Evolutionary conservation across 305 asterid species (phyloP), one percentile per base, ranked within the genome.

Genomic region (Fraxinus albicans): DNA sequence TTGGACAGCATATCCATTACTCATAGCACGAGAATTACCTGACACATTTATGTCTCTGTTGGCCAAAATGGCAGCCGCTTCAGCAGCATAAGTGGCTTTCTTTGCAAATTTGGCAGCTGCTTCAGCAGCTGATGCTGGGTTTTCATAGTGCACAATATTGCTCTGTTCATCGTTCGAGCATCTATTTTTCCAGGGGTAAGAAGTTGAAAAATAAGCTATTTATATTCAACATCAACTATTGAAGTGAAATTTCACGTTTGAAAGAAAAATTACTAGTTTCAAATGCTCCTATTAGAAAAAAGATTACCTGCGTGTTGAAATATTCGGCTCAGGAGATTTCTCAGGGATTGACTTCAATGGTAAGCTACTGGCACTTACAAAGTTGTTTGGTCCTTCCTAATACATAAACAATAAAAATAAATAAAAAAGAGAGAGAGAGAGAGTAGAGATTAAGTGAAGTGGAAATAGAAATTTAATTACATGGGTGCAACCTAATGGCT

Each of bases 1-100:
- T 35, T 80, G 86, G 76, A 80, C 77, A 58, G 84, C 83, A 74
- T 69, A 86, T 53, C 77, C 82, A 83, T 86, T 85, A 21, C n/a
- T 75, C n/a, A 77, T 73, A 76, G 73, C 79, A 34, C 34, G 86
- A 25, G 84, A 81, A 42, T 33, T 83, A 81, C 85, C 84, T 55
- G 93, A 67, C 89, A 80, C 85, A 80, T 81, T 90, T 53, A 83
- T 73, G 83, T 84, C 93, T 83, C 85, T 88, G 55, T 82, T 80
- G 84, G 96, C 90, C 10, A 94, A 84, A 82, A 83, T 81, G 76
- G 97, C 91, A 21, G 98, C 98, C 17, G 97, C 98, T 87, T 91
- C 95, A 36, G 98, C 99, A 29, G 98, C 99, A 6, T 93, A 96
- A 60, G 90, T 84, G n/a, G 99, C 98, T 87, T 93, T 91, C 90